Base-by-base conservation (phyloP, 768 basidiomycete species). In the Termitomyces sp. region DNA sequence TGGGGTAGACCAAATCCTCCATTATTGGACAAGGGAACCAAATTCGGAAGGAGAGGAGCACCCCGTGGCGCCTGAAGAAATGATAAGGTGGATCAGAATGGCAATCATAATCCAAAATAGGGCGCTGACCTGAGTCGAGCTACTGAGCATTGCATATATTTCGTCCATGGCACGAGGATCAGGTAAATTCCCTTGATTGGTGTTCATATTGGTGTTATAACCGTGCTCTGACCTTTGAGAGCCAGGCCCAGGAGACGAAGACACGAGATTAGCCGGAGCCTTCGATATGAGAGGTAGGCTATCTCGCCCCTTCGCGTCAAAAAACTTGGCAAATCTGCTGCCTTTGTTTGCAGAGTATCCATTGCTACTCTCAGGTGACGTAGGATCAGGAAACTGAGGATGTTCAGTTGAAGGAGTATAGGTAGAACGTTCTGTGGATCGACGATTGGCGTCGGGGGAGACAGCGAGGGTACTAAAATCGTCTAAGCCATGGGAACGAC, bases 241-340 rank as follows among this genome's bases (percentile, higher is more conserved):
- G 13, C 58, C 57, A 45, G 72, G 75, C 53, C 67, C 71, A n/a
- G 81, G 74, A 31, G 82, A 81, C 28, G 78, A 71, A 46, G 82
- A 74, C 42, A 71, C 67, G 44, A 77, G 71, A 20, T 74, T 73
- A 33, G 70, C 71, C 6, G 72, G 69, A 10, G 72, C 62, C 58
- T 82, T 82, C 16, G 72, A 64, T 33, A 71, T 61, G 39, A 70
- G 60, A 20, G 65, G 51, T 31, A 61, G 62, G 20, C 64, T 65
- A 15, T 85, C 84, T 60, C 78, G 79, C 26, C 73, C 70, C 69
- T 89, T 91, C n/a, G 80, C 80, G 63, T 92, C 90, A 61, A 92
- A 93, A 70, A 92, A 91, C 68, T 92, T 93, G 33, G 90, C 91
- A 68, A 92, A 88, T 37, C 91, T 85, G 67, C 90, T 92, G 41